Evolutionary conservation across 2,329 filamentous ascomycete genomes (phyloP).

Genomic region (Aspergillus tubingensis): DNA sequence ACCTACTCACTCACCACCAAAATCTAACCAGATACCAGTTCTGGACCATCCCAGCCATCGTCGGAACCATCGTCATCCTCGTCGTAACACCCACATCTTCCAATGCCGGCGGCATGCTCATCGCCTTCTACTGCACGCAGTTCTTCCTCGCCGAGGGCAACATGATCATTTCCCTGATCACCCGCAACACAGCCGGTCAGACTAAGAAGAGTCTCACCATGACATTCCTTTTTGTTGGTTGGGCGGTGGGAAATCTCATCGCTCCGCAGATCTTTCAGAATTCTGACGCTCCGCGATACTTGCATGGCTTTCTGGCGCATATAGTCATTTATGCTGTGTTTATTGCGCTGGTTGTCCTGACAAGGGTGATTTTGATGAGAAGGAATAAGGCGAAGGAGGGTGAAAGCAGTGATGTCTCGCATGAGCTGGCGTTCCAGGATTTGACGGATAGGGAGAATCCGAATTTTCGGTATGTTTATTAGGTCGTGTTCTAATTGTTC

Average conservation of each 20-base stretch:
- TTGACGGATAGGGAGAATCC: slow-evolving; percentile 21
- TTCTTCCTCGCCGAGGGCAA: slow-evolving; percentile 70
- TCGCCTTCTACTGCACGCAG: slow-evolving; percentile 70
- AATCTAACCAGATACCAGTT: slow-evolving; percentile 40
- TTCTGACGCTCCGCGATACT: slow-evolving; percentile 16
- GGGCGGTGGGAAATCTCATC: slow-evolving; percentile 20
- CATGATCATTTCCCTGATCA: slow-evolving; percentile 44
- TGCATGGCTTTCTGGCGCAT: slow-evolving; percentile 20
- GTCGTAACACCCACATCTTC: slow-evolving; percentile 56
- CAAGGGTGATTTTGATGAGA: neutral
- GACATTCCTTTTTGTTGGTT: slow-evolving; percentile 62
- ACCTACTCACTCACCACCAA: slow-evolving; percentile 41
- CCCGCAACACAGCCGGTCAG: slow-evolving; percentile 67
- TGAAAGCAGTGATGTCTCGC: neutral
- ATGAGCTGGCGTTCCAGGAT: slow-evolving; percentile 20
- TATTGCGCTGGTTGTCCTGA: slow-evolving; percentile 7
- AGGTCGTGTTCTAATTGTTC: neutral
- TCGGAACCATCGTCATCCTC: slow-evolving; percentile 69
- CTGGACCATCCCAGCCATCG: slow-evolving; percentile 62
- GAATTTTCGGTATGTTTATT: slow-evolving; percentile 22
- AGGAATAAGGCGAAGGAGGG: slow-evolving; percentile 1
- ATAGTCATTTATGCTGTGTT: slow-evolving; percentile 22
- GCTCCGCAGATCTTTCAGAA: slow-evolving; percentile 19
- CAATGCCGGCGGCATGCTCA: slow-evolving; percentile 64
- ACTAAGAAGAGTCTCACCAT: slow-evolving; percentile 68